phyloP scores from a whole-genome alignment of 495 filamentous ascomycete genomes.

The Penicillium fimorum region DNA sequence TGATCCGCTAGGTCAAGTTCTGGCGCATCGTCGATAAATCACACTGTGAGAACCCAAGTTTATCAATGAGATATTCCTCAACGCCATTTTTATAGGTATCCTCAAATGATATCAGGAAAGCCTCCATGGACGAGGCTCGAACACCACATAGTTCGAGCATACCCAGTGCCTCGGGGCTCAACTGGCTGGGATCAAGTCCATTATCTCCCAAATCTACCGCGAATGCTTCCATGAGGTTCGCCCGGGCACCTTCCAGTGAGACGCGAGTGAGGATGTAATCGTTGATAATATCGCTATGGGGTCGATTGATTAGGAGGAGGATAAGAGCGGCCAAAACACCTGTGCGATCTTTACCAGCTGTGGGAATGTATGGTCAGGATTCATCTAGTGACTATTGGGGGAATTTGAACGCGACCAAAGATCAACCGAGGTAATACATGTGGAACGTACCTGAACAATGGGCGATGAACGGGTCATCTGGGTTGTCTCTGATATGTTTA shows the following conservation, averaged over 20 bases:
- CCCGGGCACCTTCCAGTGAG: constrained; percentile 28
- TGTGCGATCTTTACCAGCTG: constrained; percentile 64
- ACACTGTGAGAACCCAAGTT: constrained; percentile 20
- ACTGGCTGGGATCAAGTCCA: constrained; percentile 20
- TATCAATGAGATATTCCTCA: constrained; percentile 22
- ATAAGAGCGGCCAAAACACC: constrained; percentile 59
- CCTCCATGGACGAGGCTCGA: constrained; percentile 27
- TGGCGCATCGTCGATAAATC: constrained; percentile 21
- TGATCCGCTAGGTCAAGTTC: constrained; percentile 11
- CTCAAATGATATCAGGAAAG: constrained; percentile 32
- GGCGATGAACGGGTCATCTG: constrained; percentile 45
- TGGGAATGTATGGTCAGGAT: constrained; percentile 8
- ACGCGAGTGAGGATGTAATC: constrained; percentile 48
- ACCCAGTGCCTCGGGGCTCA: constrained; percentile 26
- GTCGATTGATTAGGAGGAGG: constrained; percentile 50
- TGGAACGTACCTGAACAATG: constrained; percentile 58
- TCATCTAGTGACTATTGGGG: background rate
- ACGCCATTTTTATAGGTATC: constrained; percentile 21
- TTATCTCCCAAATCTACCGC: constrained; percentile 9
- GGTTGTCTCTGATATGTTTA: constrained; percentile 40
- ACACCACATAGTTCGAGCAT: constrained; percentile 31
- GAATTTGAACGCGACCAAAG: background rate
- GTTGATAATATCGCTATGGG: constrained; percentile 42
- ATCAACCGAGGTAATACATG: background rate
- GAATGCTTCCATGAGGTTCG: constrained; percentile 22